Evolutionary conservation across 257 asterid genomes (phyloP).

Genomic region (Salvia hispanica): DNA sequence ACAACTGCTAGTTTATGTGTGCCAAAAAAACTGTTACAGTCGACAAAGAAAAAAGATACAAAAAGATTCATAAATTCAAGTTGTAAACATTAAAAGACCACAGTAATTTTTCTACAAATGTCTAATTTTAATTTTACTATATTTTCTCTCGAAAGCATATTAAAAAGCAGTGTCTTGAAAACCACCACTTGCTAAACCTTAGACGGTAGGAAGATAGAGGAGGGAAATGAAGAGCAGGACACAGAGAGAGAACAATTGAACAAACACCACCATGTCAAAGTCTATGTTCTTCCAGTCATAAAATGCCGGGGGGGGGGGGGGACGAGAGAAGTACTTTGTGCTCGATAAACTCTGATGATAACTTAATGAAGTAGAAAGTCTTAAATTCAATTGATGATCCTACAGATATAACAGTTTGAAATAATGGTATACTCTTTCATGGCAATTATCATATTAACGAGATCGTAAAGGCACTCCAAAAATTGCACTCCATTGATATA

Average conservation of each 20-base stretch:
- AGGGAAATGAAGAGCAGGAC: not conserved
- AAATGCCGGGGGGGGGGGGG: too few relatives aligned
- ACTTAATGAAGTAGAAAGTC: not conserved
- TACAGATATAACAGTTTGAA: not conserved
- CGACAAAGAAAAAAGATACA: too few relatives aligned
- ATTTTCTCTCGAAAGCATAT: too few relatives aligned
- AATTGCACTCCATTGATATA: slow-evolving; percentile 24
- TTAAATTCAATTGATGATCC: not conserved
- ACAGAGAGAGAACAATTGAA: not conserved
- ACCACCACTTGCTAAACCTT: not conserved
- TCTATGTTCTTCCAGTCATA: not conserved
- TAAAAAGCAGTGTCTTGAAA: too few relatives aligned
- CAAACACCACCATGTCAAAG: not conserved
- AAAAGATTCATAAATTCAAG: too few relatives aligned
- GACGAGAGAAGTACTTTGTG: not conserved
- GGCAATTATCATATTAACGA: slow-evolving; percentile 22
- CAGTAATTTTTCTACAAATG: too few relatives aligned
- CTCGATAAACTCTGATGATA: not conserved
- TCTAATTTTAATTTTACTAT: too few relatives aligned
- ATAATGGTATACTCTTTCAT: not conserved
- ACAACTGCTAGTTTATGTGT: too few relatives aligned
- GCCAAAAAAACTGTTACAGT: too few relatives aligned
- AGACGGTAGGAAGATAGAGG: not conserved
- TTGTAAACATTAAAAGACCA: too few relatives aligned
- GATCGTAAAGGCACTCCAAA: not conserved